phyloP scores from a whole-genome alignment of 2,329 filamentous ascomycete species.

The Ascochyta lentis region DNA sequence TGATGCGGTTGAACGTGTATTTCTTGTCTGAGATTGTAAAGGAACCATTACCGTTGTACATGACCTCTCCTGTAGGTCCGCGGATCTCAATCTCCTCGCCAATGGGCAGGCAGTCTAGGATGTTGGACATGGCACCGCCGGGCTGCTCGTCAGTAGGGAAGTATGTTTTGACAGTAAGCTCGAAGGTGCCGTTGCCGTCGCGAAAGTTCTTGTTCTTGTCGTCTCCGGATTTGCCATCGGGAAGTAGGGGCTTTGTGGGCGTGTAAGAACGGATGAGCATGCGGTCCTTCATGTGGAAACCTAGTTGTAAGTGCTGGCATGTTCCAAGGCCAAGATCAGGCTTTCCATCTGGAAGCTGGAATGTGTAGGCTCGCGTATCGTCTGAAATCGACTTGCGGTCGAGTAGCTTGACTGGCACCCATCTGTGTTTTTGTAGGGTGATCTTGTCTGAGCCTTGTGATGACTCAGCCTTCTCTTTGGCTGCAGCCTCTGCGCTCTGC shows the following conservation, averaged over 20 bases:
- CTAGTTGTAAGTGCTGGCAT: slow-evolving; percentile 61
- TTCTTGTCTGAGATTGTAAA: slow-evolving; percentile 56
- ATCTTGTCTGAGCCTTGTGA: slow-evolving; percentile 39
- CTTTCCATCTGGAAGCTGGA: slow-evolving; percentile 51
- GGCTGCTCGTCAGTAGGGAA: slow-evolving; percentile 56
- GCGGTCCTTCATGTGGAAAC: slow-evolving; percentile 60
- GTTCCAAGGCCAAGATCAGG: slow-evolving; percentile 57
- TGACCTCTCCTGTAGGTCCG: slow-evolving; percentile 60
- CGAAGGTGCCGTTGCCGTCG: slow-evolving; percentile 28
- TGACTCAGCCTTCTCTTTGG: slow-evolving; percentile 46
- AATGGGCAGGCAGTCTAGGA: slow-evolving; percentile 58
- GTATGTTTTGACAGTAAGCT: slow-evolving; percentile 57
- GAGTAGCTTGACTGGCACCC: slow-evolving; percentile 55
- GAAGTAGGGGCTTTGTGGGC: slow-evolving; percentile 53
- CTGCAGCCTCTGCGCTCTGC: slow-evolving; percentile 50
- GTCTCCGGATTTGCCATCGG: not conserved
- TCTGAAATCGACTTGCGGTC: slow-evolving; percentile 50
- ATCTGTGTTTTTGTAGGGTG: slow-evolving; percentile 54
- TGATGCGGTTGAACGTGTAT: slow-evolving; percentile 53
- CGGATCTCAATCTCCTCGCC: slow-evolving; percentile 60
- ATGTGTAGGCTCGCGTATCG: slow-evolving; percentile 57
- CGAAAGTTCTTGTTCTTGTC: not conserved
- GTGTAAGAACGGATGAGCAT: slow-evolving; percentile 61
- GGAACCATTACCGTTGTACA: slow-evolving; percentile 55
- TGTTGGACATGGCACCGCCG: slow-evolving; percentile 62